phyloP scores from a whole-genome alignment of 108 stramenopile genomes.

The Pseudonitzschia multiseries region DNA sequence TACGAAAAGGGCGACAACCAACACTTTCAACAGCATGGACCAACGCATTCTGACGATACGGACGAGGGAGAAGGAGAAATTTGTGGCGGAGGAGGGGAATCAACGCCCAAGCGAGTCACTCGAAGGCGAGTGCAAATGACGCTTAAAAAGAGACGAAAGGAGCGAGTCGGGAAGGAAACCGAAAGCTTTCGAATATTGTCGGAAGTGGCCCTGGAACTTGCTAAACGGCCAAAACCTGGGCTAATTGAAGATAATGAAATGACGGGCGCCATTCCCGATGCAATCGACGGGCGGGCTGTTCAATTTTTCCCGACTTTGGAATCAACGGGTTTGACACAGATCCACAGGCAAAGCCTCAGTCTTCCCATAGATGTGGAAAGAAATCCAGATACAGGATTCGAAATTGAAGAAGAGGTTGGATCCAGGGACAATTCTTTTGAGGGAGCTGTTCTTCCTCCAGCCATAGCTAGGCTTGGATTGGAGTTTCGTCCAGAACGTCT shows the following conservation, averaged over 20 bases:
- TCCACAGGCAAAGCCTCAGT: not conserved
- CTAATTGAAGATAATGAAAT: not conserved
- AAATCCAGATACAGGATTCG: no score
- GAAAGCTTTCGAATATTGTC: constrained; percentile 16
- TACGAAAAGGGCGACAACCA: constrained; percentile 14
- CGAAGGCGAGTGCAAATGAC: constrained; percentile 20
- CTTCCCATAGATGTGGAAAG: no score
- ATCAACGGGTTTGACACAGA: not conserved
- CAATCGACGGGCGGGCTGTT: not conserved
- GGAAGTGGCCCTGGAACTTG: constrained; percentile 18
- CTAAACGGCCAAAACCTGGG: not conserved
- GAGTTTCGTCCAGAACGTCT: constrained; percentile 1
- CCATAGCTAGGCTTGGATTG: constrained; percentile 7
- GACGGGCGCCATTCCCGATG: not conserved
- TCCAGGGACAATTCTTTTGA: not conserved
- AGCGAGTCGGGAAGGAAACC: constrained; percentile 24
- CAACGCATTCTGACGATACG: constrained; percentile 4
- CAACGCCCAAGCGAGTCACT: constrained; percentile 23
- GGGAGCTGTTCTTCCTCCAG: not conserved
- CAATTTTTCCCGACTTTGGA: constrained; percentile 6
- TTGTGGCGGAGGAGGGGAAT: not conserved
- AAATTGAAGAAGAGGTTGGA: no score
- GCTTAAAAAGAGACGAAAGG: constrained; percentile 21
- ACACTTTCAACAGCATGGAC: not conserved
- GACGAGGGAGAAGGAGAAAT: constrained; percentile 2